Percentiles rank a stretch among this genome's conserved stretches.
Conservation (phyloP, 2,329 filamentous ascomycete genomes). For the Alternaria infectoria region DNA sequence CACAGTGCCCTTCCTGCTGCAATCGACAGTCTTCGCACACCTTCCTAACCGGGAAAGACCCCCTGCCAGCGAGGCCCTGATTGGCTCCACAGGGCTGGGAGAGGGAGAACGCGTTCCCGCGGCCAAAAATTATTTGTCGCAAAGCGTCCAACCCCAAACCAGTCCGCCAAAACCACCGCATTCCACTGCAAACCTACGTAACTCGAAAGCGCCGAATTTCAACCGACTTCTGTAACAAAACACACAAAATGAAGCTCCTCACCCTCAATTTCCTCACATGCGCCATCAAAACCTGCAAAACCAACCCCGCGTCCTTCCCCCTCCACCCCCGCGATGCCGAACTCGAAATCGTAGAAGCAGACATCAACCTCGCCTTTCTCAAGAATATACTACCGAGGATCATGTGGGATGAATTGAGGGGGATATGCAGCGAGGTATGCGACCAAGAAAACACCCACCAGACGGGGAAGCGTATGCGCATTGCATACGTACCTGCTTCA, state of each 20-base stretch:
- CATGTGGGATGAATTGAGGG: slow-evolving; percentile 83
- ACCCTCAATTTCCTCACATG: slow-evolving; percentile 97
- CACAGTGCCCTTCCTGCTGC: background rate
- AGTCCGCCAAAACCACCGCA: slow-evolving; percentile 47
- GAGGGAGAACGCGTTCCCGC: background rate
- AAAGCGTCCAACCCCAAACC: background rate
- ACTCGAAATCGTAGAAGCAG: slow-evolving; percentile 82
- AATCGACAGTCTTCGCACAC: background rate
- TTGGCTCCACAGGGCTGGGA: background rate
- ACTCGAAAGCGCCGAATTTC: background rate
- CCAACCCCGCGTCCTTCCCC: slow-evolving; percentile 78
- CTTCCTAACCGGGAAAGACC: background rate
- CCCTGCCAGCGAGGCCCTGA: background rate
- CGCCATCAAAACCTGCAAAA: slow-evolving; percentile 93
- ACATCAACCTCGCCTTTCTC: slow-evolving; percentile 80
- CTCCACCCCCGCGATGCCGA: slow-evolving; percentile 92
- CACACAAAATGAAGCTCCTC: slow-evolving; percentile 79
- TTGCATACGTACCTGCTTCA: no score
- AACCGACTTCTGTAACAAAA: background rate
- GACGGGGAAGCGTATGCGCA: background rate
- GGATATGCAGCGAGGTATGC: slow-evolving; percentile 75
- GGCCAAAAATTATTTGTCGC: slow-evolving; percentile 10
- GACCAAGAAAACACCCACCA: background rate
- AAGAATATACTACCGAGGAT: slow-evolving; percentile 84
- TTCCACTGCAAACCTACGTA: background rate